phyloP scores from a whole-genome alignment of 352 stramenopile genomes.

The Pythium scleroteichum region DNA sequence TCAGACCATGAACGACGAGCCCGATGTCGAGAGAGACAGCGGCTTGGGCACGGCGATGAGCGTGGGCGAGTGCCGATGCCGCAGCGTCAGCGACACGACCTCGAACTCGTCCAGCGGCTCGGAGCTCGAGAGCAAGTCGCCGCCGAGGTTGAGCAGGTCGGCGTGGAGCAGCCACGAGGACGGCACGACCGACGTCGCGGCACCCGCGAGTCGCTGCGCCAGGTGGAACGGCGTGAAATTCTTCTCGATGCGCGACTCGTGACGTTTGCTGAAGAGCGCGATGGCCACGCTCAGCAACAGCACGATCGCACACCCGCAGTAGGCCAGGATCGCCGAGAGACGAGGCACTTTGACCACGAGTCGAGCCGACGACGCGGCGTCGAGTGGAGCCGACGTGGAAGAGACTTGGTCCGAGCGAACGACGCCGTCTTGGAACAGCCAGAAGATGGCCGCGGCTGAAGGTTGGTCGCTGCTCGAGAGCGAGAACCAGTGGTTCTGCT shows the following conservation, averaged over 20 bases:
- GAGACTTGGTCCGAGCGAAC: conserved; percentile 1
- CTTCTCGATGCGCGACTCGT: conserved; percentile 31
- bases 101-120: conserved; percentile 27
- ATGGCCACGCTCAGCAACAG: conserved; percentile 24
- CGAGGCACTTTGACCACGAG: conserved; percentile 20
- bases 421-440: conserved; percentile 28
- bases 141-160: conserved; percentile 27
- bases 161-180: conserved; percentile 18
- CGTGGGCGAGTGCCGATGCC: conserved; percentile 14
- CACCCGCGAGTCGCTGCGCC: conserved; percentile 24
- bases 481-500: conserved; percentile 26
- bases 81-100: conserved; percentile 28
- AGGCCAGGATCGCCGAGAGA: conserved; percentile 20
- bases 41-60: conserved; percentile 25
- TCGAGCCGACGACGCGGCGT: conserved; percentile 1
- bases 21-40: conserved; percentile 14
- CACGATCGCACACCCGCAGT: conserved; percentile 24
- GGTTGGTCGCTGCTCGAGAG: conserved; percentile 4
- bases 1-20: conserved; percentile 15
- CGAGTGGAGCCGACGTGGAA: neutral
- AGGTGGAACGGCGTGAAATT: conserved; percentile 27
- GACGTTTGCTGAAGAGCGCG: conserved; percentile 27
- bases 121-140: conserved; percentile 25
- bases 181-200: conserved; percentile 19
- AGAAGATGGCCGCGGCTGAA: conserved; percentile 15